phyloP scores from a whole-genome alignment of 202 grass and related monocot genomes.

The Cymbopogon flexuosus region DNA sequence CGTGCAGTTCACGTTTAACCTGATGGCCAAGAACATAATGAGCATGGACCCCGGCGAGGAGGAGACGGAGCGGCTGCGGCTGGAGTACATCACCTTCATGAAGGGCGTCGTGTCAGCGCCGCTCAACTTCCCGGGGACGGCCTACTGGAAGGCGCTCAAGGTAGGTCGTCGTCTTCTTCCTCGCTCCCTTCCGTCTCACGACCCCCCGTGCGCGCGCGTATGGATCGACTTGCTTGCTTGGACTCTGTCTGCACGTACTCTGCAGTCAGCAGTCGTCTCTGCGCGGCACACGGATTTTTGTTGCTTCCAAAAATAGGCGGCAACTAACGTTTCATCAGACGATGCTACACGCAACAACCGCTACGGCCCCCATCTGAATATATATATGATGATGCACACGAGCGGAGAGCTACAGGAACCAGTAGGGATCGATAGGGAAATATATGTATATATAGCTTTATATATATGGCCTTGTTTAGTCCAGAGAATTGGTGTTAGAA shows the following conservation, averaged over 20 bases:
- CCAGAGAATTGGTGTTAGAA: too few relatives aligned
- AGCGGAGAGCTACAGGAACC: neutral
- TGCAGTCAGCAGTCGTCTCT: neutral
- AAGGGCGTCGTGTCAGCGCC: constrained; percentile 91
- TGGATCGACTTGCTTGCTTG: neutral
- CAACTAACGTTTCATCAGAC: constrained; percentile 20
- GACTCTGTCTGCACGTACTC: neutral
- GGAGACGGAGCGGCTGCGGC: constrained; percentile 78
- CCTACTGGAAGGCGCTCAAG: constrained; percentile 97
- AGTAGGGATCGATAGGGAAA: neutral
- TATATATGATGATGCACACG: constrained; percentile 6
- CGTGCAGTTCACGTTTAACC: constrained; percentile 93
- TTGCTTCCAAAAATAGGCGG: constrained; percentile 15
- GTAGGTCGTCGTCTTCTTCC: constrained; percentile 7
- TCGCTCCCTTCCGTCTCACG: too few relatives aligned
- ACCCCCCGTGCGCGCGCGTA: neutral
- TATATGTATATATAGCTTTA: neutral
- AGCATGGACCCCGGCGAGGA: constrained; percentile 82
- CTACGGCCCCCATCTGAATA: neutral
- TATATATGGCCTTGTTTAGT: neutral
- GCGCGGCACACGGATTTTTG: neutral
- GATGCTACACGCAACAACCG: constrained; percentile 1
- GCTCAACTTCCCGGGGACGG: constrained; percentile 86
- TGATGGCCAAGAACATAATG: constrained; percentile 99
- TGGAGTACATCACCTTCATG: constrained; percentile 99